Conservation (phyloP, 202 grass and related monocot genomes). For the Panicum virgatum region DNA sequence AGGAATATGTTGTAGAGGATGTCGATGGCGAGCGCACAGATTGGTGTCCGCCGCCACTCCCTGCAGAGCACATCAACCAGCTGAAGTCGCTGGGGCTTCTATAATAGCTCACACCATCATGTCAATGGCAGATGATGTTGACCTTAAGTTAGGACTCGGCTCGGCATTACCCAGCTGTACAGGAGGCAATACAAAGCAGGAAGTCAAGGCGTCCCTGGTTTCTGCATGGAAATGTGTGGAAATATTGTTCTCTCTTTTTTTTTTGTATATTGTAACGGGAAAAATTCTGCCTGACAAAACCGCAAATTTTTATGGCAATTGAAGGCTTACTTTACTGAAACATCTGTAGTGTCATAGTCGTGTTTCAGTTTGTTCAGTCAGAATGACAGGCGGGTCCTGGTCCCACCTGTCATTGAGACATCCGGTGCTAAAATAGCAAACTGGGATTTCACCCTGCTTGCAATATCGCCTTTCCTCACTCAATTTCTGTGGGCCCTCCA, state of each 20-base stretch:
- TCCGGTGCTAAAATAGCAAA: not conserved
- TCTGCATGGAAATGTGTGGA: conserved; percentile 9
- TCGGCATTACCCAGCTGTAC: conserved; percentile 44
- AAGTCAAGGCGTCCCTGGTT: conserved; percentile 16
- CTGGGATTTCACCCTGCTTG: no score
- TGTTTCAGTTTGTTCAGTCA: not conserved
- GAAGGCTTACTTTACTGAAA: conserved; percentile 4
- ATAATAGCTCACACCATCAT: conserved; percentile 49
- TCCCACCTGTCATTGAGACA: not conserved
- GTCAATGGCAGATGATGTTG: not conserved
- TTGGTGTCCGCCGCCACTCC: conserved; percentile 73
- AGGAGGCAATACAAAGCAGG: conserved; percentile 39
- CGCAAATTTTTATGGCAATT: conserved; percentile 29
- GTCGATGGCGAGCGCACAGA: conserved; percentile 67
- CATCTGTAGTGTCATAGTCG: no score
- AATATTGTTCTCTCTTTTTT: not conserved
- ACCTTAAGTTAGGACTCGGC: conserved; percentile 37
- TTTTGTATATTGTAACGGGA: conserved; percentile 57
- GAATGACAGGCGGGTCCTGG: not conserved
- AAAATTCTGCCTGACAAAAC: not conserved
- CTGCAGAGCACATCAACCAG: conserved; percentile 73
- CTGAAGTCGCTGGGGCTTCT: conserved; percentile 79
- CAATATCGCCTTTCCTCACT: not conserved
- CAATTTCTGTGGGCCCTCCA: not conserved
- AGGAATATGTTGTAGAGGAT: conserved; percentile 94